Conservation (phyloP, 106 monocot genomes). For the Acanthochlamys bracteata region DNA sequence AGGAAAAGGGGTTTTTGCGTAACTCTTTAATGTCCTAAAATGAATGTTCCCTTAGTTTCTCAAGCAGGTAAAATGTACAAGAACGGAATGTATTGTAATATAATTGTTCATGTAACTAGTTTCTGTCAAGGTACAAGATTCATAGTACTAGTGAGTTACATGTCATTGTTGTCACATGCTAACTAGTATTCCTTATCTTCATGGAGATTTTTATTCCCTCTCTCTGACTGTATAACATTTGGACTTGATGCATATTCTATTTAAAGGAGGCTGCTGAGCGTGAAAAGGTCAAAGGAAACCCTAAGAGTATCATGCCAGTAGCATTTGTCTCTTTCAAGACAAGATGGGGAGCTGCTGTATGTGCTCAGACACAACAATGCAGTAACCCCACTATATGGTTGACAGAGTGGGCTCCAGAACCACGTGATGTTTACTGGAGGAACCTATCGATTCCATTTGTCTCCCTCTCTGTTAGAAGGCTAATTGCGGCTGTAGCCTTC, state of each 20-base stretch:
- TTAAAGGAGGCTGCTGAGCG: slow-evolving; percentile 38
- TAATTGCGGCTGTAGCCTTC: slow-evolving; percentile 48
- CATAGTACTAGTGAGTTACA: no score
- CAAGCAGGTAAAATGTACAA: no score
- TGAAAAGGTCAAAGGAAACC: slow-evolving; percentile 39
- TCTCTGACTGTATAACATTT: no score
- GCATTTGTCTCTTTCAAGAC: slow-evolving; percentile 74
- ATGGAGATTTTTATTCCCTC: no score
- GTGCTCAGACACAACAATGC: slow-evolving; percentile 77
- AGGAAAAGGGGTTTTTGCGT: no score
- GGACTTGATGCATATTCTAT: neutral
- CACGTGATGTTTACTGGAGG: slow-evolving; percentile 70
- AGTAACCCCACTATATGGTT: slow-evolving; percentile 68
- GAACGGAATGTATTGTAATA: no score
- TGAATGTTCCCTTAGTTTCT: no score
- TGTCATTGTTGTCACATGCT: no score
- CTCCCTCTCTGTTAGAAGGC: slow-evolving; percentile 39
- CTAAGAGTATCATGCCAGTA: slow-evolving; percentile 50
- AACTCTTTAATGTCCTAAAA: no score
- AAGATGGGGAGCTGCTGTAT: slow-evolving; percentile 72
- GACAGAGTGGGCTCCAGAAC: slow-evolving; percentile 80
- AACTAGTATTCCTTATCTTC: no score
- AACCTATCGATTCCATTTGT: slow-evolving; percentile 71
- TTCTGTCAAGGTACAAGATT: no score
- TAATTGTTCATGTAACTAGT: no score